Percentiles rank a stretch among this genome's conserved stretches.
Conservation (phyloP, 352 stramenopile genomes). For the Globisporangium orthogonon region DNA sequence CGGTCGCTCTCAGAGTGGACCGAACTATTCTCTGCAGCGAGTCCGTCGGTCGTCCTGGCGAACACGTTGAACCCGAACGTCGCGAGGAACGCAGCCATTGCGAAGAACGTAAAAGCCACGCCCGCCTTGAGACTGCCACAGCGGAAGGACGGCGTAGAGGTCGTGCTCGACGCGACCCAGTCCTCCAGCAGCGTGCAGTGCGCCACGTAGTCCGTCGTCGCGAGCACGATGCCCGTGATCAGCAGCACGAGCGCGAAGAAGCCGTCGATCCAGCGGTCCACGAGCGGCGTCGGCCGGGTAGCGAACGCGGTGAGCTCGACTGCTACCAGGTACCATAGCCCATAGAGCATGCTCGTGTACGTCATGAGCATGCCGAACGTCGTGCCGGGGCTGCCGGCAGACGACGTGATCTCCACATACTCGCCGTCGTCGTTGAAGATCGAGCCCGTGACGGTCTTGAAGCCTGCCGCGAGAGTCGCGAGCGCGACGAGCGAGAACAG, state of each 20-base stretch:
- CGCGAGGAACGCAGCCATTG: conserved; percentile 23
- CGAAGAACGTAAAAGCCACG: conserved; percentile 48
- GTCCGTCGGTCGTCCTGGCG: background rate
- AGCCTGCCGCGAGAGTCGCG: conserved; percentile 31
- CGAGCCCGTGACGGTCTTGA: conserved; percentile 5
- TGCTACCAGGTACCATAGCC: conserved; percentile 34
- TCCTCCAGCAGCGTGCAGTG: conserved; percentile 31
- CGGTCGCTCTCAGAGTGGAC: background rate
- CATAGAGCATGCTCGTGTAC: conserved; percentile 60
- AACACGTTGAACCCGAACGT: conserved; percentile 30
- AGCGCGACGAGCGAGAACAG: conserved; percentile 51
- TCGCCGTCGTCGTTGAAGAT: background rate
- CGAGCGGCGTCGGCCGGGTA: conserved; percentile 16
- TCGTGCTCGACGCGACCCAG: background rate
- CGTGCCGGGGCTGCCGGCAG: conserved; percentile 25
- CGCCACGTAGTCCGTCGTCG: conserved; percentile 35
- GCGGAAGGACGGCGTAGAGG: conserved; percentile 8
- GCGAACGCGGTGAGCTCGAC: conserved; percentile 36
- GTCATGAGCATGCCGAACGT: conserved; percentile 57
- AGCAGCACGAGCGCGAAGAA: conserved; percentile 34
- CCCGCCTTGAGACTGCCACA: conserved; percentile 46
- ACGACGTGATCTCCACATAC: conserved; percentile 8
- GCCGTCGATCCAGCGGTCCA: conserved; percentile 28
- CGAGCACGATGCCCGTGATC: conserved; percentile 47
- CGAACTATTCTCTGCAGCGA: background rate